Conservation (phyloP, 805 yeast genomes). For the Maudiozyma saulgeensis region DNA sequence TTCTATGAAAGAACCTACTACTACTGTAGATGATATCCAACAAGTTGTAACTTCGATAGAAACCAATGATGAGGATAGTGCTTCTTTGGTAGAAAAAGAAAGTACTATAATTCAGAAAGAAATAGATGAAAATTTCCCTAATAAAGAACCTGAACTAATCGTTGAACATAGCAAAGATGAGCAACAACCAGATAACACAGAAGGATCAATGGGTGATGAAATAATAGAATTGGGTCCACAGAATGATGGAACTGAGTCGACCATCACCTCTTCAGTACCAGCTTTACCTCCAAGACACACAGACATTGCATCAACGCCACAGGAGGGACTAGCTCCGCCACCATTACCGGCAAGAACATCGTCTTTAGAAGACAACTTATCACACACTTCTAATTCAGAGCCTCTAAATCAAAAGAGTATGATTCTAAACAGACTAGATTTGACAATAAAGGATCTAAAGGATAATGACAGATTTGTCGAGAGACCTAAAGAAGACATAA, state of each 20-base stretch:
- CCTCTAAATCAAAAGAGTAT: slow-evolving; percentile 1
- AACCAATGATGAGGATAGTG: background rate
- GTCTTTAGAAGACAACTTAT: background rate
- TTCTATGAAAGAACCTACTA: too few species aligned
- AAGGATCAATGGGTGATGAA: background rate
- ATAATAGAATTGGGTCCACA: background rate
- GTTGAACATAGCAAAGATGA: background rate
- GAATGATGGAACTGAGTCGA: background rate
- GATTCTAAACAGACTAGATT: slow-evolving; percentile 4
- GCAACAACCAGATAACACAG: background rate
- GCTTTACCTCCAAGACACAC: background rate
- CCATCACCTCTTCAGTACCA: background rate
- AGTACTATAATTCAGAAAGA: background rate
- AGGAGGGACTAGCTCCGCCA: background rate
- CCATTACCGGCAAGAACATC: slow-evolving; percentile 2
- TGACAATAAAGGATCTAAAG: slow-evolving; percentile 4
- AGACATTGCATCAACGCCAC: too few species aligned
- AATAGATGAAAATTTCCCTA: background rate
- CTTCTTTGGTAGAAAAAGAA: background rate
- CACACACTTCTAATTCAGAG: background rate
- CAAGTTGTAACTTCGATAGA: background rate
- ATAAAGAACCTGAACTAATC: background rate
- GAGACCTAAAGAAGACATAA: background rate
- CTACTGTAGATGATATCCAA: too few species aligned
- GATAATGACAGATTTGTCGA: slow-evolving; percentile 4